Percentiles rank a stretch among this genome's conserved stretches.
Conservation (phyloP, 768 basidiomycete species). For the Kwoniella dejecticola region DNA sequence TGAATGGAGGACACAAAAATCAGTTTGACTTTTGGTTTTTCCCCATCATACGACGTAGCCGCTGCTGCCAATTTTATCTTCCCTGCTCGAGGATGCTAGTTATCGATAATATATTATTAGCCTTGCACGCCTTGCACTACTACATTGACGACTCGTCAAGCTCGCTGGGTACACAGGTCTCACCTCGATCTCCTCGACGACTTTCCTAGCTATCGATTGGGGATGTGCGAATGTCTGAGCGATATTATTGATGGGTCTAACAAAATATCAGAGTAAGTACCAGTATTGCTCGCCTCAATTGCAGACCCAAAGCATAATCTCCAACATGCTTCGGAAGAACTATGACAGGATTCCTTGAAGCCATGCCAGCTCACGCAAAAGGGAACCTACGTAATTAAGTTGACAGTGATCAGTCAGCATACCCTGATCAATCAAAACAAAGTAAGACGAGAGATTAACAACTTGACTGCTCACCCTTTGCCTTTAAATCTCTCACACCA, state of each 20-base stretch:
- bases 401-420: neutral
- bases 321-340: too few species aligned
- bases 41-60: constrained; percentile 77
- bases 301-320: too few species aligned
- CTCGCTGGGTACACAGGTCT: too few species aligned
- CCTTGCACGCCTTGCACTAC: too few species aligned
- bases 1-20: too few species aligned
- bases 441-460: constrained; percentile 15
- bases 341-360: too few species aligned
- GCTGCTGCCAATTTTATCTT: constrained; percentile 77
- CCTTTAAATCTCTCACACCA: constrained; percentile 79
- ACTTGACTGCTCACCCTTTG: constrained; percentile 63
- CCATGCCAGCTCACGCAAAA: constrained; percentile 27
- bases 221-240: constrained; percentile 86
- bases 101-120: constrained; percentile 20
- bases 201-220: constrained; percentile 73
- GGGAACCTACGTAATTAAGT: constrained; percentile 15
- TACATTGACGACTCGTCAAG: too few species aligned
- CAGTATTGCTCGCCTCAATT: too few species aligned
- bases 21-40: constrained; percentile 57
- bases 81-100: constrained; percentile 72
- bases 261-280: neutral
- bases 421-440: neutral
- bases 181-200: constrained; percentile 77
- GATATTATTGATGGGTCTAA: constrained; percentile 82